These are phyloP conservation scores for Macrophomina pseudophaseolina DNA, from an alignment of 2,329 filamentous ascomycete genomes.

Conservation along the genomic window DNA sequence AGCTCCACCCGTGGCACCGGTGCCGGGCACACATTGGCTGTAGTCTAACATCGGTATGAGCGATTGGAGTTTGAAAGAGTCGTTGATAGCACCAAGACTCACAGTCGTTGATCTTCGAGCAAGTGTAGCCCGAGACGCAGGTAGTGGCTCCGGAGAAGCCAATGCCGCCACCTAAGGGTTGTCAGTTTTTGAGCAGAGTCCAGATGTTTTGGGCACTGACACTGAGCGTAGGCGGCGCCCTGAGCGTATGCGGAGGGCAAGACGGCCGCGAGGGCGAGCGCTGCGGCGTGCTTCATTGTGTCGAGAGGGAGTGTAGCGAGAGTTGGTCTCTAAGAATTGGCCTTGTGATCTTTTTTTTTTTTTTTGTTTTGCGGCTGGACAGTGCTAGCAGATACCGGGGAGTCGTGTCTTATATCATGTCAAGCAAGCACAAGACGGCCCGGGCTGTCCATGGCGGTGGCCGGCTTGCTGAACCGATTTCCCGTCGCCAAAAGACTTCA, in stretches of 20 bases:
- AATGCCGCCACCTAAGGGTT: slow-evolving; percentile 15
- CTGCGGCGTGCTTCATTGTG: slow-evolving; percentile 18
- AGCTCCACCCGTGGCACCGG: slow-evolving; percentile 29
- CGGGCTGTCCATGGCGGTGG: slow-evolving; percentile 1
- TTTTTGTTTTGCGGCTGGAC: not conserved
- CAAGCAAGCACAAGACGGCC: not conserved
- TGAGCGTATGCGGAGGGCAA: slow-evolving; percentile 17
- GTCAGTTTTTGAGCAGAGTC: not conserved
- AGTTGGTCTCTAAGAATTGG: not conserved
- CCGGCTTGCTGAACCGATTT: slow-evolving; percentile 18
- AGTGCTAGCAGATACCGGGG: not conserved
- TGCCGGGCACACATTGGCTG: slow-evolving; percentile 34
- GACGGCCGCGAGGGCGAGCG: slow-evolving; percentile 21
- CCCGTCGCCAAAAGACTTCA: slow-evolving; percentile 3
- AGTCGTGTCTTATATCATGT: not conserved
- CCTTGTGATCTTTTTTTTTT: not conserved
- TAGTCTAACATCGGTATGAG: slow-evolving; percentile 28
- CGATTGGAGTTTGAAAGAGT: not conserved
- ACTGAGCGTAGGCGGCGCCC: slow-evolving; percentile 20
- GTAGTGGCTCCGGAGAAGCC: slow-evolving; percentile 21
- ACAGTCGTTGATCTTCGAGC: slow-evolving; percentile 32
- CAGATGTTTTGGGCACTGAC: not conserved
- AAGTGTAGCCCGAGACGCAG: slow-evolving; percentile 31
- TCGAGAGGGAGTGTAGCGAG: not conserved
- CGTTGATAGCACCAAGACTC: not conserved